Base-by-base conservation (phyloP, 352 stramenopile species). In the Phytophthora boehmeriae region DNA sequence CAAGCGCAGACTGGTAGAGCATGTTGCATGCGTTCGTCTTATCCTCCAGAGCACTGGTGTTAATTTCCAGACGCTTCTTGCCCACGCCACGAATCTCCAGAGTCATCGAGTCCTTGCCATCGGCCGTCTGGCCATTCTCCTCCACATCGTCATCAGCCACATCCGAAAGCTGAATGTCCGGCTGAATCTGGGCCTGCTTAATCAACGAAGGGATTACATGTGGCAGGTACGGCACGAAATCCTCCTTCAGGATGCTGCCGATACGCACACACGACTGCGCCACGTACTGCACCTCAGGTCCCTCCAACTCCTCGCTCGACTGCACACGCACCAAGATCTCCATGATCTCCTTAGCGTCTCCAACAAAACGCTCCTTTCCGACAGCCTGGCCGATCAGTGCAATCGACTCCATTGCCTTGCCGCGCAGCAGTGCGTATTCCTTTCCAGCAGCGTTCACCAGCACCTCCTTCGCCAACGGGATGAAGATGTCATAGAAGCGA, bases 11-110 rank as follows among this genome's bases (percentile, higher is more conserved):
- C 69, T 96, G 87, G 71, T 94, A 96, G 4, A 96, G 70, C 87
- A 96, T 96, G 72, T 96, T 93, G 63, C 86, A 91, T 28, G 85
- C 87, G 52, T 93, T 92, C 20, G 78, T 83, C 81, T 96, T 96
- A 49, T 94, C 87, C 54, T 94, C 80, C 20, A 96, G 66, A 52
- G 87, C 84, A 54, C 72, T 92, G 50, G 87, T 96, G 73, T 96
- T 93, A 54, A 96, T 93, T 67, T 93, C 78, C 54, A 96, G 66
- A 17, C 78, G 80, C 77, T 93, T 92, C 74, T 90, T 92, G 65
- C 84, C 87, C 19, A 86, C 75, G 47, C 81, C 86, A 41, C 76
- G 81, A 46, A 94, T 89, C 34, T 96, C 76, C 11, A 96, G 66
- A 17, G 78, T 92, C 57, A 96, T 75, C 1, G 71, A 70, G 59